These are phyloP conservation scores for Trifolium fragiferum DNA, from an alignment of 306 rosid genomes.

Conservation along the genomic window DNA sequence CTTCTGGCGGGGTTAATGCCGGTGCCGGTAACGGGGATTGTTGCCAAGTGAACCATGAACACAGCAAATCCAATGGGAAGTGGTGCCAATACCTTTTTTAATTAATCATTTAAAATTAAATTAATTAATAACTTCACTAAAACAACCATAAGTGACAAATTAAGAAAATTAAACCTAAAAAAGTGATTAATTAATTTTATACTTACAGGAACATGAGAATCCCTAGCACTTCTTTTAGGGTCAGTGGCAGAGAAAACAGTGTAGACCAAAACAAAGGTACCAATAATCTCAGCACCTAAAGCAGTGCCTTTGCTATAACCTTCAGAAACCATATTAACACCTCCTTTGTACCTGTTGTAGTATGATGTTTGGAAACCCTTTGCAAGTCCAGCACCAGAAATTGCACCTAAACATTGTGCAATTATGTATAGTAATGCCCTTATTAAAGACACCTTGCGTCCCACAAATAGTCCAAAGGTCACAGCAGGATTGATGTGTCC, in stretches of 20 bases:
- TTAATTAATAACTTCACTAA: neutral
- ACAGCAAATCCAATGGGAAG: constrained; percentile 97
- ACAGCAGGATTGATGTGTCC: constrained; percentile 97
- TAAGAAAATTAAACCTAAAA: neutral
- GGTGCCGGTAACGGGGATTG: constrained; percentile 92
- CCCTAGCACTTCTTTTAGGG: constrained; percentile 90
- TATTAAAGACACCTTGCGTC: constrained; percentile 71
- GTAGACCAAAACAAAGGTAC: constrained; percentile 95
- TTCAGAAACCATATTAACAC: constrained; percentile 51
- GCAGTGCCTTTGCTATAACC: constrained; percentile 85
- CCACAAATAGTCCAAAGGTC: constrained; percentile 83
- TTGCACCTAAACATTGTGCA: constrained; percentile 81
- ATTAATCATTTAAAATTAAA: neutral
- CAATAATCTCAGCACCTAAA: constrained; percentile 91
- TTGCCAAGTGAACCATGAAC: constrained; percentile 96
- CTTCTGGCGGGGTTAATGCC: constrained; percentile 98
- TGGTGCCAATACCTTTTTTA: constrained; percentile 83
- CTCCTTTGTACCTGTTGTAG: constrained; percentile 62
- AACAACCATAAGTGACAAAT: neutral
- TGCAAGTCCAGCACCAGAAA: constrained; percentile 75
- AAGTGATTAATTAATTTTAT: neutral
- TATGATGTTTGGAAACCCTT: constrained; percentile 73
- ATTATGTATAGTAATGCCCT: constrained; percentile 77
- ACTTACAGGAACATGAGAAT: constrained; percentile 95
- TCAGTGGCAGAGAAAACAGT: constrained; percentile 98